Base-by-base conservation (phyloP, 331 rosid genomes). In the Arachis monticola region DNA sequence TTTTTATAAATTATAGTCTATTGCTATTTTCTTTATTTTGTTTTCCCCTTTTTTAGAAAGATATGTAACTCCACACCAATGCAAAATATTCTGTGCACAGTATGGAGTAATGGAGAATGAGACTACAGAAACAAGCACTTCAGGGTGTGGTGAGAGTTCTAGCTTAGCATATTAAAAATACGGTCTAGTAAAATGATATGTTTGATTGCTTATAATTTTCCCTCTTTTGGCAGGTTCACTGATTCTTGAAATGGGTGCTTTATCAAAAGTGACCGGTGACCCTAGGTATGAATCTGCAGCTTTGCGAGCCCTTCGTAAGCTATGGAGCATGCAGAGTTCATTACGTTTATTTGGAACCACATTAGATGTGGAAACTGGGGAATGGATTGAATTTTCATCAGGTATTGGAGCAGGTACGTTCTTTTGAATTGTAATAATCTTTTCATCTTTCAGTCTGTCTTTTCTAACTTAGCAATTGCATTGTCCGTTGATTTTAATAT, bases 231-330 rank as follows among this genome's bases (percentile, higher is more conserved):
- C 83, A 94, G 99, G 99, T 82, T 92, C 99, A 48, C 84, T 94
- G 64, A 94, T 94, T 87, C 96, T 94, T 83, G 99, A 92, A 88
- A 94, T 94, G 99, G 97, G 99, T 69, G 96, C 97, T 63, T 86
- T 94, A 77, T 94, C 99, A 30, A 93, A 83, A 86, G 27, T 94
- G 83, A 94, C 96, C 11, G 96, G 97, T 74, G 91, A 94, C 83
- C 89, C 88, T 53, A 92, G 67, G 74, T 94, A 85, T 50, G 99
- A 94, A 81, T 83, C 87, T 58, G 96, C 77, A 75, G 99, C 99
- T 78, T 80, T 94, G 83, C 92, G 87, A 69, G 95, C 99, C 64
- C 90, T 94, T 65, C 96, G 88, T 68, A 90, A 85, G 85, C 78
- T 92, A 59, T 94, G 99, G 99, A 83, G 93, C 84, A 88, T 87